Base-by-base conservation (phyloP, 306 rosid species). In the Sphenostylis stenocarpa region DNA sequence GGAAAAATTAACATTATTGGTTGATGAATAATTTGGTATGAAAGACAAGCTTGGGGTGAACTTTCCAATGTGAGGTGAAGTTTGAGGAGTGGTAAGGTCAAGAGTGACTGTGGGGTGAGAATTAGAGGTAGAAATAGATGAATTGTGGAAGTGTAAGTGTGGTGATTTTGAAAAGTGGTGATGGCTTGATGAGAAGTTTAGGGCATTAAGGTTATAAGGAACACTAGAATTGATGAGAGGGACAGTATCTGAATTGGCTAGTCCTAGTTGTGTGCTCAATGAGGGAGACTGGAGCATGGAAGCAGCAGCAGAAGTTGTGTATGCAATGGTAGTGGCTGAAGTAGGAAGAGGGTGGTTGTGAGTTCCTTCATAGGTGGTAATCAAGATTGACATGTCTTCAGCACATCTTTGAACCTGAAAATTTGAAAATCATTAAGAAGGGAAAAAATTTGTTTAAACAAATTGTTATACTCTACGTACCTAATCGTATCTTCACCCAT, bases 381-480 rank as follows among this genome's bases (percentile, higher is more conserved):
- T 87, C 76, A 91, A 73, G 69, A 91, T 87, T 15, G 97, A 87
- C 87, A 82, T 81, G 81, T 91, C 97, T 12, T 89, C 84, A 3
- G 72, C 77, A 68, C 90, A 84, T 85, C 97, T 89, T 83, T 91
- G 97, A 36, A 91, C 97, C 97, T 91, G 84, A 69, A 70, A 38
- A 41, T 53, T 45, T 45, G 64, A 67, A 70, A 44, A 28, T 53
- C 29, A 53, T 8, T 53, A 21, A 49, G 0, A 49, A 17, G 17
- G 8, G 4, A 2, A 3, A 52, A 9, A 52, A 20, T 3, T 6
- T 47, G 38, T 57, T 53, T 8, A 23, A 12, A 24, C 38, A 57
- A 57, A 57, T 24, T 57, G 4, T 56, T 23, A 56, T 56, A n/a
- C n/a, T n/a, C n/a, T n/a, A n/a, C n/a, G n/a, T n/a, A n/a, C n/a